Evolutionary conservation across 2,329 filamentous ascomycete genomes (phyloP).

Genomic region (Fusarium camptoceras): DNA sequence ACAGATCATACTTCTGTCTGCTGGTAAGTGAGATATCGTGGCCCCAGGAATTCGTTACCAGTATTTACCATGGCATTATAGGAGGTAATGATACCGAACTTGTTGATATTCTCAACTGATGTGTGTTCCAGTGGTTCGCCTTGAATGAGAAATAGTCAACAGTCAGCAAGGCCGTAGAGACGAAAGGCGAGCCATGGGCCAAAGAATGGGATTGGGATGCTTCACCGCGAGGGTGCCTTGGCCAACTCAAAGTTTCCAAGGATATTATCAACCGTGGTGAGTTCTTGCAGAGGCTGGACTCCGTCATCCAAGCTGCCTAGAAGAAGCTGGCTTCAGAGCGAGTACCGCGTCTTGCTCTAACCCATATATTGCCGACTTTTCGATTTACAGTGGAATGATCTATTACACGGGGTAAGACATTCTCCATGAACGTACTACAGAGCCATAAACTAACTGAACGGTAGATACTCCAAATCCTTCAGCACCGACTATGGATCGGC

Average conservation of each 20-base stretch:
- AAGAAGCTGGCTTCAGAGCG: conserved; percentile 4
- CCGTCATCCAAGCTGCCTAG: conserved; percentile 5
- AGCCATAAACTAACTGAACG: too few relatives aligned
- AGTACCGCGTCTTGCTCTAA: not conserved
- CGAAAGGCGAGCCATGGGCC: conserved; percentile 8
- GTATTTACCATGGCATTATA: not conserved
- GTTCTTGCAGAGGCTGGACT: not conserved
- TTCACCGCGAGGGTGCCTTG: not conserved
- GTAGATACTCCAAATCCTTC: conserved; percentile 29
- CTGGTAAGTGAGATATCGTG: not conserved
- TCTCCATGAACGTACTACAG: too few relatives aligned
- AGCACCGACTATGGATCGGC: not conserved
- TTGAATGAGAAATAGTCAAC: not conserved
- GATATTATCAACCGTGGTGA: conserved; percentile 3
- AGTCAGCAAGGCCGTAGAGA: not conserved
- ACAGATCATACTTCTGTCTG: conserved; percentile 9
- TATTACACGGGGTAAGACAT: conserved; percentile 14
- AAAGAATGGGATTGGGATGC: conserved; percentile 3
- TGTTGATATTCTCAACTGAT: conserved; percentile 16
- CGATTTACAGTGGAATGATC: conserved; percentile 8
- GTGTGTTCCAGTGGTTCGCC: conserved; percentile 16
- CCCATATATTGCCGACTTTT: not conserved
- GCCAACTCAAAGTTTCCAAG: conserved; percentile 2
- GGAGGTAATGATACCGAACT: conserved; percentile 23
- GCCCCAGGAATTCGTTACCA: too few relatives aligned